Base-by-base conservation (phyloP, 805 yeast genomes). In the Metschnikowia gelsemii region DNA sequence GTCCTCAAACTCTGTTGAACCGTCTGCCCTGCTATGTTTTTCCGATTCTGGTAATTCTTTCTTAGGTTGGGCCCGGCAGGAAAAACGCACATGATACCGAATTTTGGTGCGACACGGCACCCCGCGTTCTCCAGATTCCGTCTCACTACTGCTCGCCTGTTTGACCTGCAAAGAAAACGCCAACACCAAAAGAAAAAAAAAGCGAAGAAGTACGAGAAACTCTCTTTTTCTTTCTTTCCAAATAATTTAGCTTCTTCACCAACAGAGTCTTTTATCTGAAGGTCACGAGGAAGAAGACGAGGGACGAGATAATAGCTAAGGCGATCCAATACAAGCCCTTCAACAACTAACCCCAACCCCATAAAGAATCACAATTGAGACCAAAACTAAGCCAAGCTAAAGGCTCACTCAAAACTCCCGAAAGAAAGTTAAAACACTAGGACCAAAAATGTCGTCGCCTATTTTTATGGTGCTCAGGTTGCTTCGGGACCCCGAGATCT, bases 401-500 rank as follows among this genome's bases (percentile, higher is more conserved):
- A 22, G 25, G 7, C 30, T 27, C 16, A n/a, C 13, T 28, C 32
- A 6, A 28, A 14, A 28, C 32, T n/a, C n/a, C n/a, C 4, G 13
- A n/a, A n/a, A 30, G 11, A 17, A 8, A 24, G 4, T 5, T 14
- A 24, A 24, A 12, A 12, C 27, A 24, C 5, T 11, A 21, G 8
- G 23, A 30, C 33, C 6, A 16, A 18, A 8, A 9, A 43, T 40
- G 45, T 34, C 45, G 35, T 37, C 49, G 7, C 49, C 45, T 2
- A 21, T 41, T 4, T 38, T 45, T 21, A 41, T 45, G 40, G 40
- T 68, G 22, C 45, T 68, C 40, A 62, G 60, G 43, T 54, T 67
- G 28, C 57, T 70, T 44, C 54, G 65, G 32, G 62, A 68, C 52
- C 72, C 72, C 4, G 66, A 67, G 37, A 61, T 69, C 8, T 63